A percentile compares a stretch with the other conserved stretches of the same genome.
Evolutionary conservation across 805 yeast species (phyloP).

Genomic region (Kuraishia cidri): DNA sequence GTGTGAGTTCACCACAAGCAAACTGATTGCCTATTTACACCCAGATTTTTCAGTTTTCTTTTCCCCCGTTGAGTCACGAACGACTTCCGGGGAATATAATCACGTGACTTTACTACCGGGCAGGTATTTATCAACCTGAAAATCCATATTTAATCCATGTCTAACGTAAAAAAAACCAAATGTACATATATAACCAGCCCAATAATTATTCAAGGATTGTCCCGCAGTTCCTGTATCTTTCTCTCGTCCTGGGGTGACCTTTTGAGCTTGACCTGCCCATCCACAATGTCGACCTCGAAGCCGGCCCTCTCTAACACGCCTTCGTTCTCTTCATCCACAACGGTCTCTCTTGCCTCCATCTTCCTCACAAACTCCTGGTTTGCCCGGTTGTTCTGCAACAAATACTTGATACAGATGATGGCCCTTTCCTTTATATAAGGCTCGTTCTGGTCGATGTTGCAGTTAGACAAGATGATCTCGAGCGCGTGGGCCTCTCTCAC

Average conservation of each 20-base stretch:
- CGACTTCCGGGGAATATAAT: too few species aligned
- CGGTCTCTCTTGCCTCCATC: slow-evolving; percentile 67
- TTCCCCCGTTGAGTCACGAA: too few species aligned
- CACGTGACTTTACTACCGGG: too few species aligned
- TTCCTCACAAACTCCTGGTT: slow-evolving; percentile 74
- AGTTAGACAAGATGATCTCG: slow-evolving; percentile 65
- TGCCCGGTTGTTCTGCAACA: slow-evolving; percentile 50
- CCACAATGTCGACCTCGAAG: slow-evolving; percentile 59
- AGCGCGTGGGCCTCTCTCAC: slow-evolving; percentile 61
- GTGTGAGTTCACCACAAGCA: too few species aligned
- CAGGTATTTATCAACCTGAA: too few species aligned
- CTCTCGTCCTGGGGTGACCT: slow-evolving; percentile 7
- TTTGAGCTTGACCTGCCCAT: slow-evolving; percentile 61
- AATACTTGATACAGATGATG: slow-evolving; percentile 65
- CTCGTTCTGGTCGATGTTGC: slow-evolving; percentile 81
- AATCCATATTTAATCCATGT: too few species aligned
- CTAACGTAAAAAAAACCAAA: too few species aligned
- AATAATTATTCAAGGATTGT: too few species aligned
- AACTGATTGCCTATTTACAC: background rate
- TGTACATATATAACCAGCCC: too few species aligned
- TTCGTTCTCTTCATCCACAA: slow-evolving; percentile 47
- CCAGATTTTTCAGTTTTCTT: too few species aligned
- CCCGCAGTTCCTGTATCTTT: background rate
- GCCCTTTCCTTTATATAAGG: slow-evolving; percentile 84
- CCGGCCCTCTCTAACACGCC: slow-evolving; percentile 50